A percentile compares a stretch with the other conserved stretches of the same genome.
These are phyloP conservation scores for Lenwebbia sp. DNA, from an alignment of 345 rosid species.

Conservation along the genomic window DNA sequence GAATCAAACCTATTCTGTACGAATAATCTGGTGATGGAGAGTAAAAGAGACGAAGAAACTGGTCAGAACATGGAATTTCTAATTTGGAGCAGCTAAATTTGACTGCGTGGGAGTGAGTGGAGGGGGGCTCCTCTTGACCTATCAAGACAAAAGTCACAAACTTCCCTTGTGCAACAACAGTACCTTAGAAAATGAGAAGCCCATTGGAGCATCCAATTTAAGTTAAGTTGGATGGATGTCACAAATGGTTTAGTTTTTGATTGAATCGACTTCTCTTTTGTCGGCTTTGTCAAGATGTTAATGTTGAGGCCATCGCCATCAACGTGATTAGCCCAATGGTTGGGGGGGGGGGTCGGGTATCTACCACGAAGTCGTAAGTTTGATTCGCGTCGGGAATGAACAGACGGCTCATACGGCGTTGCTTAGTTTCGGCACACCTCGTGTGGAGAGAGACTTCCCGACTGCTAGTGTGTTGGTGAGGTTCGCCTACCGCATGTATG, in stretches of 20 bases:
- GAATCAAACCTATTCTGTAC: not conserved
- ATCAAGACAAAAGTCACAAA: not conserved
- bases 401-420: fast-evolving
- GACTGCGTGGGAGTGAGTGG: not conserved
- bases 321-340: not conserved
- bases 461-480: not conserved
- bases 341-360: not conserved
- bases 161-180: not conserved
- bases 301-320: not conserved
- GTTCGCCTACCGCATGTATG: not conserved
- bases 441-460: not conserved
- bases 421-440: not conserved
- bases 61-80: not conserved
- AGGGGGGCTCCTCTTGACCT: not conserved
- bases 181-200: not conserved
- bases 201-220: not conserved
- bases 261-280: not conserved
- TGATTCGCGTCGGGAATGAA: not conserved
- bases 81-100: not conserved
- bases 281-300: not conserved
- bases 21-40: not conserved
- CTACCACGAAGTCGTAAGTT: too few relatives aligned
- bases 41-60: not conserved
- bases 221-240: not conserved
- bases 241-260: not conserved